Base-by-base conservation (phyloP, 306 rosid genomes). In the Prunus mongolica region DNA sequence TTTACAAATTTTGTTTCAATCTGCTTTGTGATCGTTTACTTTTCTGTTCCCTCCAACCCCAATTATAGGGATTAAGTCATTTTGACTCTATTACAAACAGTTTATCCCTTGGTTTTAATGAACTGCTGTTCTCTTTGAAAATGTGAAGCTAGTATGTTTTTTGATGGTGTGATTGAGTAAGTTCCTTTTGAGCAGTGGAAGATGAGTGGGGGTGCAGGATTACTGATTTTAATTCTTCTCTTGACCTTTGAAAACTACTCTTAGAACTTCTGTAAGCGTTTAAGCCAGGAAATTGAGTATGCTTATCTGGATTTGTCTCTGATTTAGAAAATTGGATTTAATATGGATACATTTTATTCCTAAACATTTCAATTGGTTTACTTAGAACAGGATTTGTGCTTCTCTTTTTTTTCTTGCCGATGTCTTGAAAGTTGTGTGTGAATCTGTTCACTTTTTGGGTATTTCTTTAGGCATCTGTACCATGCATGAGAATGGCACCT, bases 401-500 rank as follows among this genome's bases (percentile, higher is more conserved):
- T n/a, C 25, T 51, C 45, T 41, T 41, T 3, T 55, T 65, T 69
- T 45, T 38, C 62, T 27, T 12, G 20, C 15, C 30, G 28, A 8
- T 52, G 20, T 30, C 20, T 78, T 81, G 55, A 56, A 20, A 65
- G 49, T 56, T 44, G 18, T 46, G 25, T 46, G 19, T 12, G 60
- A 30, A 47, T 58, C 64, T 46, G 32, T 57, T 25, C 64, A 56
- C 70, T 72, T 71, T 14, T 71, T 54, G 60, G 62, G 65, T 62
- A 13, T 74, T 65, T 16, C 5, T 52, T 55, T 5, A 50, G 74
- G 49, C 58, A 30, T 67, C 51, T 34, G 32, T 78, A n/a, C 38
- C 6, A 1, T 55, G 18, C 13, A 61, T 49, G 76, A 79, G 45
- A n/a, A 34, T 76, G 83, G 61, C 63, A 68, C 78, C n/a, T 54